Evolutionary conservation across 164 flowering plant genomes (phyloP), one percentile per base, ranked within the genome.

Genomic region (Sextonia rubra): DNA sequence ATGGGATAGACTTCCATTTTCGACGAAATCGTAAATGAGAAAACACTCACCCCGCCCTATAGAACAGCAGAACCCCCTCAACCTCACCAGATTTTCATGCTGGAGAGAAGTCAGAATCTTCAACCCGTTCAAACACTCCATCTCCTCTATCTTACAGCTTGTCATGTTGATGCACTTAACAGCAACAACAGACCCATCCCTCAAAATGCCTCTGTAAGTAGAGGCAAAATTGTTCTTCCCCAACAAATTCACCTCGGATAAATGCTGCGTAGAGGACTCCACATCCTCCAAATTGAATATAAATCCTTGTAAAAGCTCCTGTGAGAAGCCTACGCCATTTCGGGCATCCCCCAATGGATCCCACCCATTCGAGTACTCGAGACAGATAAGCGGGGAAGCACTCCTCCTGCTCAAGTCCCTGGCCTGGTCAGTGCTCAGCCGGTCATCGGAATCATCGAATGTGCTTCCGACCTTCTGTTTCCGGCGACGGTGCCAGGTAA

Each of bases 41-140:
- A 91, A 96, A 56, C 98, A 96, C 79, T 96, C 98, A 0, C 99
- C 98, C 37, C 99, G 71, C 23, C 92, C 97, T 47, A 80, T 88
- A 6, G 99, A 96, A 76, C 97, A 90, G 79, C 99, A 96, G 71
- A 96, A 89, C 0, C 99, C 98, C 80, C 95, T 86, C 70, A 96
- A 68, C 61, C 83, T 77, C 17, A 88, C 88, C 49, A 96, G 82
- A 77, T 90, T 91, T 60, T 91, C 97, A 71, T 96, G 98, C 56
- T 82, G 88, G 83, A 96, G 66, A 8, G 87, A 85, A 64, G 92
- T 83, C 78, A 93, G 56, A 3, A 85, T 70, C 77, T 85, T 88
- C 82, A 96, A 79, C 2, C 97, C 99, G 76, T 84, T 87, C 84
- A 91, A 72, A 76, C 93, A 91, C 75, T 93, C 97, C 23, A 81